These are phyloP conservation scores for Fagopyrum homotropicum DNA, from an alignment of 148 eudicot genomes.

Conservation along the genomic window DNA sequence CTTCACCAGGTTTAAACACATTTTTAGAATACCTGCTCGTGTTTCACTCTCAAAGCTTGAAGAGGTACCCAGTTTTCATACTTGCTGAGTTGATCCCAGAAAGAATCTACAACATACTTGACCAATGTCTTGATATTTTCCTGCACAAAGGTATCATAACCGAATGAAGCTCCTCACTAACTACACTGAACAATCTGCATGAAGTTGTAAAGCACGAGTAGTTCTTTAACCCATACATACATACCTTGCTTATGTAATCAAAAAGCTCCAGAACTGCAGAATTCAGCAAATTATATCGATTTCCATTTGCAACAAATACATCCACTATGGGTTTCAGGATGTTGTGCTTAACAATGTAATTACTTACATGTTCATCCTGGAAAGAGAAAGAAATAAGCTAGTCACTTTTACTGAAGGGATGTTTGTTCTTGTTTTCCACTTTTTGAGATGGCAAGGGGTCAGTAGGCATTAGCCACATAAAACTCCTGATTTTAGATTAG, in stretches of 20 bases:
- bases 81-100: slow-evolving; percentile 75
- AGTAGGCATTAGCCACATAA: no score
- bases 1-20: background rate
- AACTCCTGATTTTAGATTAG: no score
- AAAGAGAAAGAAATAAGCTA: slow-evolving; percentile 11
- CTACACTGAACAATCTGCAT: background rate
- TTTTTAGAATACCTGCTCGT: slow-evolving; percentile 66
- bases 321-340: slow-evolving; percentile 83
- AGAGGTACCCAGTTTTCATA: slow-evolving; percentile 53
- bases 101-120: slow-evolving; percentile 71
- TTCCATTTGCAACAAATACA: slow-evolving; percentile 78
- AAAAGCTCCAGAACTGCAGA: slow-evolving; percentile 90
- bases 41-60: slow-evolving; percentile 61
- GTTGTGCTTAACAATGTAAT: slow-evolving; percentile 71
- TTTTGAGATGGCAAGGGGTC: background rate
- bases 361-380: slow-evolving; percentile 91
- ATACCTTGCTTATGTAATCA: slow-evolving; percentile 77
- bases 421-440: background rate
- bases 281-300: slow-evolving; percentile 77
- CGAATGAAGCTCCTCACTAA: background rate
- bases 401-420: background rate
- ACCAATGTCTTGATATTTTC: slow-evolving; percentile 68
- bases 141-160: slow-evolving; percentile 33
- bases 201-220: background rate
- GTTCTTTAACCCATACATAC: background rate